Evolutionary conservation across 169 alveolate genomes (phyloP).

Genomic region (Perkinsus olseni): DNA sequence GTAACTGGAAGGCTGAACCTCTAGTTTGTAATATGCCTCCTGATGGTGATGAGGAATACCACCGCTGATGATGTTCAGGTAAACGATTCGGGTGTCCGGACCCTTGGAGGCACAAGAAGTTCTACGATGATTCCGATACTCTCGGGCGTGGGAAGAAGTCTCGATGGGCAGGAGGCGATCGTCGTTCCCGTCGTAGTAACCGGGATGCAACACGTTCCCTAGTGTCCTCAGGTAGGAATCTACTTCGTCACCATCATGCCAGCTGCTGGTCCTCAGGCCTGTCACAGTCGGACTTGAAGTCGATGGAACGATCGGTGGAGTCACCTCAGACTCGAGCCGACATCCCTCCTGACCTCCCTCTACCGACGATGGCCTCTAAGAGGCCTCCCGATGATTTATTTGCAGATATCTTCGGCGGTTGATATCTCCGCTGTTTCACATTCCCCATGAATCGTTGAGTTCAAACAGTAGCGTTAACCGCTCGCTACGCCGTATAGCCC

Average conservation of each 20-base stretch:
- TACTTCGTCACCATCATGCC: no score
- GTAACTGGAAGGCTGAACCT: neutral
- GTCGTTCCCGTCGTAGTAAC: neutral
- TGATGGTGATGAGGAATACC: neutral
- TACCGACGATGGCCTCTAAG: neutral
- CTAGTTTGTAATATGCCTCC: neutral
- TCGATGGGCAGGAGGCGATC: neutral
- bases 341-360: no score
- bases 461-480: no score
- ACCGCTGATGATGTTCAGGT: neutral
- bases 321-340: no score
- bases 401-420: neutral
- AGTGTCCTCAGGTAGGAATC: no score
- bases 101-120: neutral
- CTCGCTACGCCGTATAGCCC: no score
- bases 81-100: neutral
- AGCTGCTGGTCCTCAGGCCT: no score
- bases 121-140: neutral
- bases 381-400: neutral
- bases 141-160: neutral
- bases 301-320: no score
- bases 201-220: neutral
- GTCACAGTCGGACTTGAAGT: no score
- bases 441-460: no score
- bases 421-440: neutral